phyloP scores from a whole-genome alignment of 768 basidiomycete species.

The Tylopilus felleus region DNA sequence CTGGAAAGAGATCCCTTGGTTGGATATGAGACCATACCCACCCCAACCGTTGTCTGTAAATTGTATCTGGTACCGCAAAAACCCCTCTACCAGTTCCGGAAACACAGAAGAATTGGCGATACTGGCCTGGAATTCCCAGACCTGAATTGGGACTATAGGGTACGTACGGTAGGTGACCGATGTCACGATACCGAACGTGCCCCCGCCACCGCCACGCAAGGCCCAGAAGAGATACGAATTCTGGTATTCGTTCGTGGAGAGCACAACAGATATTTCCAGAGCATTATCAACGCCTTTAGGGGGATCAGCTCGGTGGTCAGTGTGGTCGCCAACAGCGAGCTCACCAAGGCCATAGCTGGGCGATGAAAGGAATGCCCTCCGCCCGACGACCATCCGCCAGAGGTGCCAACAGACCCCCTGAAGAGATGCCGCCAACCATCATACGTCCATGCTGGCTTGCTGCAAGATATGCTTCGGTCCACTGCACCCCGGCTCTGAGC shows the following conservation, averaged over 20 bases:
- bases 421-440: conserved; percentile 41
- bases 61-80: conserved; percentile 22
- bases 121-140: conserved; percentile 30
- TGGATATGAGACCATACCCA: conserved; percentile 29
- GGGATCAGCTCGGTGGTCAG: not conserved
- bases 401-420: conserved; percentile 33
- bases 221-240: conserved; percentile 53
- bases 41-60: conserved; percentile 45
- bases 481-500: conserved; percentile 44
- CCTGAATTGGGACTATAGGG: conserved; percentile 34
- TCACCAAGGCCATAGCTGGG: conserved; percentile 43
- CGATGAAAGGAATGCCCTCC: conserved; percentile 44
- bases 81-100: conserved; percentile 33
- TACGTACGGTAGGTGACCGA: conserved; percentile 48
- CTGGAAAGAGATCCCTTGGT: conserved; percentile 9
- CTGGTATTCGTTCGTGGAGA: conserved; percentile 40
- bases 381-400: conserved; percentile 47
- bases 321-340: not conserved
- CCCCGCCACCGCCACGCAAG: conserved; percentile 46
- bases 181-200: conserved; percentile 47
- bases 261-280: conserved; percentile 44
- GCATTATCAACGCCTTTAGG: conserved; percentile 45
- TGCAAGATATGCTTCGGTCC: conserved; percentile 41
- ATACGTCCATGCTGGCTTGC: conserved; percentile 34
- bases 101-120: conserved; percentile 31